Percentiles rank a stretch among this genome's conserved stretches.
Conservation (phyloP, 306 rosid genomes). For the Castanospermum australe region DNA sequence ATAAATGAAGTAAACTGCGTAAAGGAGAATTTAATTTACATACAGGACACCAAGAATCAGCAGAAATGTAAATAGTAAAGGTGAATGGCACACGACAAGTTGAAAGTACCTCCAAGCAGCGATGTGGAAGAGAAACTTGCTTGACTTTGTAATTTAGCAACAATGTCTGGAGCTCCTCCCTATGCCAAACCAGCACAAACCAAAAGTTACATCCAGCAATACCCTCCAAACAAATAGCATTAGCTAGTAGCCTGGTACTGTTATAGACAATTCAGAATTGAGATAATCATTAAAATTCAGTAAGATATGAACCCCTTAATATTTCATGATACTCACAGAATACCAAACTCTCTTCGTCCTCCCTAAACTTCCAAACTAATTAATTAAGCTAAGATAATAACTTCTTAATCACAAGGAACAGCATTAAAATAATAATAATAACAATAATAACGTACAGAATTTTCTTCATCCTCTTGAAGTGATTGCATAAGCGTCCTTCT, state of each 20-base stretch:
- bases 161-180: conserved; percentile 54
- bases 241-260: not conserved
- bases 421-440: not conserved
- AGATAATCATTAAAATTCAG: not conserved
- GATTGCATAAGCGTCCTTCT: conserved; percentile 89
- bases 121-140: conserved; percentile 45
- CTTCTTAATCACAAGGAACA: not conserved
- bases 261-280: not conserved
- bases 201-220: not conserved
- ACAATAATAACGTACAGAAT: conserved; percentile 44
- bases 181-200: conserved; percentile 21
- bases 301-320: not conserved
- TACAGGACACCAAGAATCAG: not conserved
- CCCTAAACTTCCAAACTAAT: not conserved
- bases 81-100: not conserved
- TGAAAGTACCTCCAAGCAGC: conserved; percentile 51
- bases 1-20: not conserved
- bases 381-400: not conserved
- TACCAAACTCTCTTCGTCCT: not conserved
- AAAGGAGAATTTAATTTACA: not conserved
- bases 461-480: conserved; percentile 78
- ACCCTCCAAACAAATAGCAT: not conserved
- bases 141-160: conserved; percentile 46
- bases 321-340: not conserved
- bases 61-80: not conserved